Evolutionary conservation across 371 early-diverging fungal genomes (phyloP), one percentile per base, ranked within the genome.

Genomic region (Umbelopsis sp.): DNA sequence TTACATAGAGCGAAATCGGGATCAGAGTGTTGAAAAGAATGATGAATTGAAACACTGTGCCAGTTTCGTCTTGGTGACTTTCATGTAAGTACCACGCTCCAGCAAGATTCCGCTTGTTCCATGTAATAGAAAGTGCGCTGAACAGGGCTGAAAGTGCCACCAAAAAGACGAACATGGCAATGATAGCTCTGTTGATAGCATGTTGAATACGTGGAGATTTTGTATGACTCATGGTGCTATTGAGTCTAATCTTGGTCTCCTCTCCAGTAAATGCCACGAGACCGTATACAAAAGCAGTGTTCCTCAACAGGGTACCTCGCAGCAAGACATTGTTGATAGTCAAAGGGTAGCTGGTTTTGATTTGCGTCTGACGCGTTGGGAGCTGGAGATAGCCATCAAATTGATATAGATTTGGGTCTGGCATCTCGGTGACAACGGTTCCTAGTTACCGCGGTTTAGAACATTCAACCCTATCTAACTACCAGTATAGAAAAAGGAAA

Each of bases 1-100:
- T 97, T 53, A 99, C 92, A 74, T 97, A 99, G 37, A 99, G 86
- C 24, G 98, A 97, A 65, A 99, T 93, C 0, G 99, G 99, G 7
- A 99, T 74, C 92, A 93, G 71, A 88, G 69, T 67, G n/a, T 75
- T 70, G 8, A 63, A 35, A 63, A 69, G 24, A 76, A 52, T 41
- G 65, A 76, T 51, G 20, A 69, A 69, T 44, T 75, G 72, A 63
- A 77, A 73, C 14, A 64, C 14, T 6, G 65, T 65, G 9, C 32
- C 57, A 18, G 35, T 44, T 44, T 62, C 20, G 37, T 68, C 78
- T 67, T 80, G 24, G 65, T 20, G 1, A 78, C 78, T 63, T 77
- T 74, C 69, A 77, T 83, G 20, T 71, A 73, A 44, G 50, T 79
- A 68, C 80, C 79, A 67, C 76, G 80, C 38, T 8, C 57, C 63